Evolutionary conservation across 2,329 filamentous ascomycete species (phyloP).

Genomic region (Claviceps sp.): DNA sequence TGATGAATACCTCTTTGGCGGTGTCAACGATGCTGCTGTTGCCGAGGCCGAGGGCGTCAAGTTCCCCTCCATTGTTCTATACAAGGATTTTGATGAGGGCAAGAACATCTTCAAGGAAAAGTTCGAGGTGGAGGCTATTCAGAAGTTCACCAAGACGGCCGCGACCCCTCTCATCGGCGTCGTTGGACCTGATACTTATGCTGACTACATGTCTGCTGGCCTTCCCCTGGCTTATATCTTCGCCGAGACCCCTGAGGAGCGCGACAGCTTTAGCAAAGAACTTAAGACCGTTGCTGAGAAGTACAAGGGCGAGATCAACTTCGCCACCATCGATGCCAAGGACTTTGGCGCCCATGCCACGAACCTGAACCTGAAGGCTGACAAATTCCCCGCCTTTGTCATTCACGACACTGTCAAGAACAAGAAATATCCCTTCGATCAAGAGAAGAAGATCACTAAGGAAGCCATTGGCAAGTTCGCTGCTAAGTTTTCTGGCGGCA

Average conservation of each 20-base stretch:
- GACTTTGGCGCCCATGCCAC: slow-evolving; percentile 85
- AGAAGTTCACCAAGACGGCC: slow-evolving; percentile 69
- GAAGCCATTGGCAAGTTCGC: slow-evolving; percentile 68
- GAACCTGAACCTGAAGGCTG: slow-evolving; percentile 93
- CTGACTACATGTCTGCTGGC: slow-evolving; percentile 83
- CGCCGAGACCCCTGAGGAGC: slow-evolving; percentile 82
- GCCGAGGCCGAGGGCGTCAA: slow-evolving; percentile 85
- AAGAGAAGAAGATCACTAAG: slow-evolving; percentile 63
- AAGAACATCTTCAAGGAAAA: slow-evolving; percentile 70
- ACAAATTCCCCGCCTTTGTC: slow-evolving; percentile 93
- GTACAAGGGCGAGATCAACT: slow-evolving; percentile 90
- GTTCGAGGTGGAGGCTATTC: slow-evolving; percentile 69
- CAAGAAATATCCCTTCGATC: slow-evolving; percentile 90
- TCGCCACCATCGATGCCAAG: slow-evolving; percentile 93
- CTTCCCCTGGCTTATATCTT: slow-evolving; percentile 97
- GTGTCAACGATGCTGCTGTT: slow-evolving; percentile 67
- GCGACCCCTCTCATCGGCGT: slow-evolving; percentile 88
- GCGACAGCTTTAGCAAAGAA: slow-evolving; percentile 58
- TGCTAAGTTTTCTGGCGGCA: slow-evolving; percentile 70
- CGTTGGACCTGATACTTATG: slow-evolving; percentile 93
- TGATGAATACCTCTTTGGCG: slow-evolving; percentile 86
- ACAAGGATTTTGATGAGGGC: slow-evolving; percentile 97
- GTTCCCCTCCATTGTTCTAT: slow-evolving; percentile 77
- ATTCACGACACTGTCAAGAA: slow-evolving; percentile 95
- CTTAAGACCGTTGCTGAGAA: slow-evolving; percentile 82